Base-by-base conservation (phyloP, 495 filamentous ascomycete species). In the Cetradonia linearis region DNA sequence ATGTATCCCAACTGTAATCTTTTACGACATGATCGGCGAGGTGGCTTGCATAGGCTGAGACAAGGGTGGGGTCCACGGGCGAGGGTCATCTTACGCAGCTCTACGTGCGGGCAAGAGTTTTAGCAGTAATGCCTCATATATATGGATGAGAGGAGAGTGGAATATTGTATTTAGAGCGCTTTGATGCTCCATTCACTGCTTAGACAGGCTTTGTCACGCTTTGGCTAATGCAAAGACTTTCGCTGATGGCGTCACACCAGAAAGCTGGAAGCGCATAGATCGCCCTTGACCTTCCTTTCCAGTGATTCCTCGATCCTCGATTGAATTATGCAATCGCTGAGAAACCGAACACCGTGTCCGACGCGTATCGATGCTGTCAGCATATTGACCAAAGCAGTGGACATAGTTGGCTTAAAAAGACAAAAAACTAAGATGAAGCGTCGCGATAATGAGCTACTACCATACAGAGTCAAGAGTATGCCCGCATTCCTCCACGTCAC, bases 1-100 rank as follows among this genome's bases (percentile, higher is more conserved):
- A n/a, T 62, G 61, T 58, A 28, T 14, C 3, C 6, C 42, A 7
- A 20, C 47, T 54, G 61, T 62, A 54, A 40, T 31, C 40, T 34
- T 47, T 25, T 10, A 59, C 61, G 44, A 55, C 8, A 37, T 47
- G 11, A 59, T 59, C 36, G 28, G 20, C 61, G n/a, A 3, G 0
- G 38, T 13, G 13, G 27, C 55, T 50, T 58, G 55, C 61, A 62
- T 25, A 11, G 30, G 1, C 36, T 48, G 55, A 58, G 47, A 58
- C 55, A 44, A 40, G 37, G 23, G 30, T 28, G 27, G 30, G 48
- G 31, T 44, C 27, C 27, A 18, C 18, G 27, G 14, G 20, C 7
- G 33, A 14, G 34, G 23, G 16, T 50, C 48, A 59, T 30, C 36
- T 54, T 34, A 62, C 61, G 47, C 11, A 33, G 1, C 0, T 37